Evolutionary conservation across 768 basidiomycete genomes (phyloP).

Genomic region (Fibroporia radiculosa): DNA sequence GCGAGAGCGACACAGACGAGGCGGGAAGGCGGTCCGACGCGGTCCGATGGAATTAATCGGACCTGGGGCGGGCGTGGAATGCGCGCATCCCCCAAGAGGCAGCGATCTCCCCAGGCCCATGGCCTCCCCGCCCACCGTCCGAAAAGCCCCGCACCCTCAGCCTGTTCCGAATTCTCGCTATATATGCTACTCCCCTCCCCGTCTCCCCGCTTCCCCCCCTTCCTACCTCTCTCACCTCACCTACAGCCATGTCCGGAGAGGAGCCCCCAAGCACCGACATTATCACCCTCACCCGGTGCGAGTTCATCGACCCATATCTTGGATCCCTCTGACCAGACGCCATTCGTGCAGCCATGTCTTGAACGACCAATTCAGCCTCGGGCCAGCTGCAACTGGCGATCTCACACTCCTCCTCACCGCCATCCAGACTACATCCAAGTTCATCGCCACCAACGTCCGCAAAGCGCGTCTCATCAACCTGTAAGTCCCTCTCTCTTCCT

Average conservation of each 20-base stretch:
- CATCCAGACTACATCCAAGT: slow-evolving; percentile 93
- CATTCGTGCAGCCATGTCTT: slow-evolving; percentile 67
- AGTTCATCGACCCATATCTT: not conserved
- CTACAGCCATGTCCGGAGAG: slow-evolving; percentile 29
- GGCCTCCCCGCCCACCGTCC: no score
- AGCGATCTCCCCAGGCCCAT: no score
- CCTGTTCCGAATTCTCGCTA: no score
- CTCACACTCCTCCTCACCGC: slow-evolving; percentile 90
- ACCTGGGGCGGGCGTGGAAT: no score
- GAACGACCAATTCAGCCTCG: slow-evolving; percentile 75
- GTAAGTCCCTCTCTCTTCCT: slow-evolving; percentile 37
- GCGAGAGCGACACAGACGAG: no score
- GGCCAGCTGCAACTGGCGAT: slow-evolving; percentile 83
- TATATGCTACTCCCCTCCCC: no score
- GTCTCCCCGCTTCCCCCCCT: no score
- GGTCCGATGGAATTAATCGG: no score
- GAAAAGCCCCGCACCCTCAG: no score
- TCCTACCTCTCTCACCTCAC: not conserved
- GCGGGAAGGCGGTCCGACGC: no score
- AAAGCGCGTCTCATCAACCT: slow-evolving; percentile 96
- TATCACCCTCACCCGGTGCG: slow-evolving; percentile 87
- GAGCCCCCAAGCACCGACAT: slow-evolving; percentile 78
- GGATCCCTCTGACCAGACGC: slow-evolving; percentile 3
- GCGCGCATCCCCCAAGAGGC: no score
- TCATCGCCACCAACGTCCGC: slow-evolving; percentile 97